Evolutionary conservation across 495 filamentous ascomycete genomes (phyloP).

Genomic region (Penicillium simplicissimum): DNA sequence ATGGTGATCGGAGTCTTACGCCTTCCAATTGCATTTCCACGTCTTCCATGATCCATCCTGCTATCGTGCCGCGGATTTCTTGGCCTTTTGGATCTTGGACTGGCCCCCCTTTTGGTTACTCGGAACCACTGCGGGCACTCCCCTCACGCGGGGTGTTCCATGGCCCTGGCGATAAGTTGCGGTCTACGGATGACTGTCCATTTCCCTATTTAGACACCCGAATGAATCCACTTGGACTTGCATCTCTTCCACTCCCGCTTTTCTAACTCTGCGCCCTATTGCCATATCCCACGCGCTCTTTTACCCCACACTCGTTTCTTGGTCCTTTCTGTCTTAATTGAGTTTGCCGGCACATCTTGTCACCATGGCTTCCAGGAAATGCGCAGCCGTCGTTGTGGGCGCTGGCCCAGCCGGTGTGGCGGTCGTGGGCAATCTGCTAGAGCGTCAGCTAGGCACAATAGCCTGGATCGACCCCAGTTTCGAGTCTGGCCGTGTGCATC

Average conservation of each 20-base stretch:
- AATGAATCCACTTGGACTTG: conserved; percentile 25
- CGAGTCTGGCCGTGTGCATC: conserved; percentile 51
- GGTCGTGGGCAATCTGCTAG: conserved; percentile 57
- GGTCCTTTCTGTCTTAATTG: background rate
- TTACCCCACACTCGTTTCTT: background rate
- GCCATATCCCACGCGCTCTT: no score
- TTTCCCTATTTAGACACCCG: conserved; percentile 23
- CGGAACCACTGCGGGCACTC: background rate
- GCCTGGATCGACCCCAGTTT: conserved; percentile 58
- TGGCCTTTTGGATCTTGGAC: conserved; percentile 7
- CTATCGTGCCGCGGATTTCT: conserved; percentile 18
- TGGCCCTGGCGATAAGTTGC: conserved; percentile 6
- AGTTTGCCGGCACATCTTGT: background rate
- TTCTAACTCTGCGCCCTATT: background rate
- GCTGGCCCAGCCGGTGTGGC: conserved; percentile 58
- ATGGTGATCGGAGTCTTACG: conserved; percentile 24
- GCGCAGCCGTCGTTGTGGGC: conserved; percentile 56
- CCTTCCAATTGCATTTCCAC: conserved; percentile 11
- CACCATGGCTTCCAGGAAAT: conserved; percentile 41
- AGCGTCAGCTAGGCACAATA: conserved; percentile 49
- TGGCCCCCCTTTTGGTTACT: background rate
- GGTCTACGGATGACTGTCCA: conserved; percentile 7
- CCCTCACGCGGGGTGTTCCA: background rate
- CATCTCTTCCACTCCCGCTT: background rate
- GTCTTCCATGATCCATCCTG: background rate